Conservation (phyloP, 805 yeast species). For the Saturnispora saitoi region DNA sequence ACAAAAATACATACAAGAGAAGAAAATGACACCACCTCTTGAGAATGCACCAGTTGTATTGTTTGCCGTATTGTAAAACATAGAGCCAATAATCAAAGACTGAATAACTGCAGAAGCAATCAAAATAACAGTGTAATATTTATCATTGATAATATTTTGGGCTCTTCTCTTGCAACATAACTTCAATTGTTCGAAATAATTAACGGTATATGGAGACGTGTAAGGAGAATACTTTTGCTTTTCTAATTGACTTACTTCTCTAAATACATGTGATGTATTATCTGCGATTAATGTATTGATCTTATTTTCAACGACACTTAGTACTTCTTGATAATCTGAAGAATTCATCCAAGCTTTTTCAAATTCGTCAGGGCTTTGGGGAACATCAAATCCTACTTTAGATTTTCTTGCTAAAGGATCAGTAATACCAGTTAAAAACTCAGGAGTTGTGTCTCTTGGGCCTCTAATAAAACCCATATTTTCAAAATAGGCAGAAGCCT, state of each 20-base stretch:
- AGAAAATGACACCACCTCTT: conserved; percentile 57
- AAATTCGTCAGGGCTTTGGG: conserved; percentile 50
- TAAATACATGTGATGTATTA: background rate
- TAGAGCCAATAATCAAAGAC: conserved; percentile 53
- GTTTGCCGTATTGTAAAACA: conserved; percentile 20
- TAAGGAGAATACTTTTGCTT: conserved; percentile 34
- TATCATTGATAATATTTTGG: conserved; percentile 48
- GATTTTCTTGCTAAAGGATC: conserved; percentile 51
- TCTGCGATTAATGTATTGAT: background rate
- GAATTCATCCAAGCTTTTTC: conserved; percentile 53
- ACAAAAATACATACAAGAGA: conserved; percentile 50
- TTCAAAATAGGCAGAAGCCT: conserved; percentile 47
- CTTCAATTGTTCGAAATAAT: conserved; percentile 41
- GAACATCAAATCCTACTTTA: conserved; percentile 42
- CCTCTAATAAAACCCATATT: conserved; percentile 57
- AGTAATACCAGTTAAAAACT: conserved; percentile 57
- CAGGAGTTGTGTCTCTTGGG: conserved; percentile 59
- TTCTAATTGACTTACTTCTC: conserved; percentile 30
- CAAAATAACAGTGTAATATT: conserved; percentile 41
- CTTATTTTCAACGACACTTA: conserved; percentile 21
- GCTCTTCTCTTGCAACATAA: conserved; percentile 46
- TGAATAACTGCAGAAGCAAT: conserved; percentile 44
- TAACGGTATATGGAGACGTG: conserved; percentile 32
- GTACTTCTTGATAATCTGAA: conserved; percentile 30
- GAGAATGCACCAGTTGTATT: conserved; percentile 27